These are phyloP conservation scores for Hygrocybe coccinea DNA, from an alignment of 768 basidiomycete genomes.

Conservation along the genomic window DNA sequence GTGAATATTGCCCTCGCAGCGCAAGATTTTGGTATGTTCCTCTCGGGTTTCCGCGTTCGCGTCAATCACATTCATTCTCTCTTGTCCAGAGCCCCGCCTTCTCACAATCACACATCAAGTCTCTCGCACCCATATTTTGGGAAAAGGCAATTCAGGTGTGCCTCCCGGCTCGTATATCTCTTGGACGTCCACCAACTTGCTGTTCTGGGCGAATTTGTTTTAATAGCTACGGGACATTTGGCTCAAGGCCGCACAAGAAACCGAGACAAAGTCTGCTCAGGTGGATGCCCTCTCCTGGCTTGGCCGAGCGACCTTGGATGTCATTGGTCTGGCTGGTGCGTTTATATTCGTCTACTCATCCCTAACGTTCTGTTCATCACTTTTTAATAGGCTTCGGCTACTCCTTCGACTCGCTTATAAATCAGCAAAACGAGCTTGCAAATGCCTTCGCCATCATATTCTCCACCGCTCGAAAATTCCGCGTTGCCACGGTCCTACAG, in stretches of 20 bases:
- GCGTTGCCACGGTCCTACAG: constrained; percentile 49
- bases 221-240: constrained; percentile 46
- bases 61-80: background rate
- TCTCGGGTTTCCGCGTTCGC: constrained; percentile 3
- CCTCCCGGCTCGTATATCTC: constrained; percentile 6
- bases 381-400: constrained; percentile 51
- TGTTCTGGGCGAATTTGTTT: background rate
- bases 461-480: constrained; percentile 47
- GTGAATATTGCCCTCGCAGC: constrained; percentile 26
- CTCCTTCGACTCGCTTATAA: constrained; percentile 48
- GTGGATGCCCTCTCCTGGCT: constrained; percentile 55
- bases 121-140: constrained; percentile 53
- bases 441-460: constrained; percentile 52
- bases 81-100: constrained; percentile 46
- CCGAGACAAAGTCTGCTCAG: constrained; percentile 16
- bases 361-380: background rate
- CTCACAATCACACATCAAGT: constrained; percentile 44
- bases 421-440: constrained; percentile 50
- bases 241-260: constrained; percentile 26
- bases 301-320: constrained; percentile 56
- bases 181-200: background rate
- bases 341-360: background rate
- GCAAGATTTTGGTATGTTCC: constrained; percentile 45
- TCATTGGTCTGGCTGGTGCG: constrained; percentile 61
- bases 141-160: constrained; percentile 50